phyloP scores from a whole-genome alignment of 2,329 filamentous ascomycete genomes.

The Malbranchea cinnamomea region DNA sequence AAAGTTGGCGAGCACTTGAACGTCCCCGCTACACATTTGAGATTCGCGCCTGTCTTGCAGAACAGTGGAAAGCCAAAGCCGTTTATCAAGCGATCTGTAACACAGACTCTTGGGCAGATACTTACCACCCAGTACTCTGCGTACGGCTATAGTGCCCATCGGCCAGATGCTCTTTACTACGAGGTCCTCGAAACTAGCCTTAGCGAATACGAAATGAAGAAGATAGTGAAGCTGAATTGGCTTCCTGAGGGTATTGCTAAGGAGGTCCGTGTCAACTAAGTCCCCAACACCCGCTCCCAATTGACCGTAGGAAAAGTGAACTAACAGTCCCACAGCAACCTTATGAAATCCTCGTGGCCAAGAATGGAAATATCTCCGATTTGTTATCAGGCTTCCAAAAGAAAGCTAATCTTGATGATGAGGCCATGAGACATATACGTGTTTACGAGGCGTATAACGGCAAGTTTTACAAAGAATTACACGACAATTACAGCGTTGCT shows the following conservation, averaged over 20 bases:
- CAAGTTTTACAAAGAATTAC: conserved; percentile 70
- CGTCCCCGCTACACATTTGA: conserved; percentile 70
- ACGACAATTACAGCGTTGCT: conserved; percentile 55
- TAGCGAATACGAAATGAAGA: conserved; percentile 85
- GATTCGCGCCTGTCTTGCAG: conserved; percentile 75
- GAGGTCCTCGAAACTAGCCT: conserved; percentile 91
- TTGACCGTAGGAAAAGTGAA: no score
- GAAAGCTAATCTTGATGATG: conserved; percentile 65
- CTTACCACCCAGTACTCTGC: conserved; percentile 59
- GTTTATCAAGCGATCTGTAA: conserved; percentile 57
- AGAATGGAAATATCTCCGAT: conserved; percentile 68
- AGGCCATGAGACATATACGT: conserved; percentile 57
- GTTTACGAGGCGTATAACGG: conserved; percentile 71
- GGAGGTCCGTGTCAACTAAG: conserved; percentile 56
- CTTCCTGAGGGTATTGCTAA: conserved; percentile 82
- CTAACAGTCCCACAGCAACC: conserved; percentile 50
- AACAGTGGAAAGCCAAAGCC: conserved; percentile 63
- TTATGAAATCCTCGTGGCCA: conserved; percentile 72
- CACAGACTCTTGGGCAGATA: conserved; percentile 62
- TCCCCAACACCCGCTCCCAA: no score
- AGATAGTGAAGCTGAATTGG: conserved; percentile 67
- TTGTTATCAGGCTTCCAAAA: conserved; percentile 61
- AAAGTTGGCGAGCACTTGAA: conserved; percentile 66
- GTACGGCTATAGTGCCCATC: conserved; percentile 55
- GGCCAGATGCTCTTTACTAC: conserved; percentile 69